phyloP scores from a whole-genome alignment of 257 asterid genomes.

The Fraxinus anomala region DNA sequence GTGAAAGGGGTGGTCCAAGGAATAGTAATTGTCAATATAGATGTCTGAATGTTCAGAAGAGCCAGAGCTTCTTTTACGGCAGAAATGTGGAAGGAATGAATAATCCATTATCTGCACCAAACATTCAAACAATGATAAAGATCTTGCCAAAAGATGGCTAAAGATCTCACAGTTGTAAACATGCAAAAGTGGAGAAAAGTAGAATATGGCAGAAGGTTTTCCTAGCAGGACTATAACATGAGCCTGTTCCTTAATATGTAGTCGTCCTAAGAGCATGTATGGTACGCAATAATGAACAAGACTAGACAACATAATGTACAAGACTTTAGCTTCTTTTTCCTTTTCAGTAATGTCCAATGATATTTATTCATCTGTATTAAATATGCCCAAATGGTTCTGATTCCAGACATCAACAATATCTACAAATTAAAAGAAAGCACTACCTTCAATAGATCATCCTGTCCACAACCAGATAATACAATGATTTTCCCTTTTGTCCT shows the following conservation, averaged over 20 bases:
- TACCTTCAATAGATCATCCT: constrained; percentile 74
- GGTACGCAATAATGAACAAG: background rate
- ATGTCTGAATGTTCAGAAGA: constrained; percentile 45
- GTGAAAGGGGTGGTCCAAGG: constrained; percentile 76
- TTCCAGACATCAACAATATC: background rate
- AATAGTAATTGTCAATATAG: constrained; percentile 47
- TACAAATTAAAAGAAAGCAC: constrained; percentile 12
- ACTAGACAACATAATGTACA: background rate
- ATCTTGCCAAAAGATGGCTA: background rate
- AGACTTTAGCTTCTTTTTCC: background rate
- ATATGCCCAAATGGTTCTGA: background rate
- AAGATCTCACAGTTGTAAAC: background rate
- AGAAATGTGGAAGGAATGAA: constrained; percentile 75
- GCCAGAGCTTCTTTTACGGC: constrained; percentile 60
- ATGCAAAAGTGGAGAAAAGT: background rate
- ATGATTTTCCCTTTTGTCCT: constrained; percentile 62
- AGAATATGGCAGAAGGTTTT: background rate
- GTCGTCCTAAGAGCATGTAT: background rate
- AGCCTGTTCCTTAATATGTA: background rate
- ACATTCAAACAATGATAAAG: background rate
- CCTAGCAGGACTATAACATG: background rate
- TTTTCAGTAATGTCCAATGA: background rate
- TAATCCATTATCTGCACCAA: constrained; percentile 70
- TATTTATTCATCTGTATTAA: too few species aligned
- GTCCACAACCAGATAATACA: constrained; percentile 71